Evolutionary conservation across 768 basidiomycete species (phyloP).

Genomic region (Auriscalpium microsporum): DNA sequence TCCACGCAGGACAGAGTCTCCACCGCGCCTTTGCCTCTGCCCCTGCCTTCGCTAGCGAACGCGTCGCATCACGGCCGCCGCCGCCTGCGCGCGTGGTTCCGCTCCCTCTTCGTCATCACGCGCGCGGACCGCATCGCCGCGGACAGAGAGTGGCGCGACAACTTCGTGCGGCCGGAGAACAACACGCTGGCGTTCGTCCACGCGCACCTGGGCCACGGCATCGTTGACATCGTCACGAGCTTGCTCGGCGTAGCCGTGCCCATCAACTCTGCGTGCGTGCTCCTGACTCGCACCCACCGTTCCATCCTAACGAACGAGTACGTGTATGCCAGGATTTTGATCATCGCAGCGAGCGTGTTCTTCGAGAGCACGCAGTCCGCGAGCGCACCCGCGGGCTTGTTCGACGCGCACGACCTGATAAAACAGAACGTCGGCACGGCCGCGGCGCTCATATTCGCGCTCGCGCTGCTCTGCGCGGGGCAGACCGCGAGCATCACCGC

Average conservation of each 20-base stretch:
- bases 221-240: constrained; percentile 41
- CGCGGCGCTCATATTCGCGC: constrained; percentile 2
- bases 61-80: constrained; percentile 15
- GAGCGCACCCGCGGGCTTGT: constrained; percentile 28
- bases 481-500: constrained; percentile 44
- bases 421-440: constrained; percentile 27
- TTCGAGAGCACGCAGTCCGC: constrained; percentile 29
- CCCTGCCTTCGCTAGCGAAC: constrained; percentile 3
- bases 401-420: constrained; percentile 34
- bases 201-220: constrained; percentile 34
- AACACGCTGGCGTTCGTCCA: constrained; percentile 27
- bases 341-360: not conserved
- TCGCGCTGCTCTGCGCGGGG: constrained; percentile 61
- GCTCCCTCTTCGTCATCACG: constrained; percentile 4
- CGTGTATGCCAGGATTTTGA: not conserved
- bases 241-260: constrained; percentile 78
- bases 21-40: constrained; percentile 15
- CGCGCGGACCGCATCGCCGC: constrained; percentile 1
- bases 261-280: constrained; percentile 69
- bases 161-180: constrained; percentile 23
- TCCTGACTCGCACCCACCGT: constrained; percentile 3
- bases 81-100: constrained; percentile 2
- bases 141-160: constrained; percentile 1
- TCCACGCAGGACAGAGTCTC: constrained; percentile 72
- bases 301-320: too few species aligned